phyloP scores from a whole-genome alignment of 2,329 filamentous ascomycete species.

The Calonectria leucothoes region DNA sequence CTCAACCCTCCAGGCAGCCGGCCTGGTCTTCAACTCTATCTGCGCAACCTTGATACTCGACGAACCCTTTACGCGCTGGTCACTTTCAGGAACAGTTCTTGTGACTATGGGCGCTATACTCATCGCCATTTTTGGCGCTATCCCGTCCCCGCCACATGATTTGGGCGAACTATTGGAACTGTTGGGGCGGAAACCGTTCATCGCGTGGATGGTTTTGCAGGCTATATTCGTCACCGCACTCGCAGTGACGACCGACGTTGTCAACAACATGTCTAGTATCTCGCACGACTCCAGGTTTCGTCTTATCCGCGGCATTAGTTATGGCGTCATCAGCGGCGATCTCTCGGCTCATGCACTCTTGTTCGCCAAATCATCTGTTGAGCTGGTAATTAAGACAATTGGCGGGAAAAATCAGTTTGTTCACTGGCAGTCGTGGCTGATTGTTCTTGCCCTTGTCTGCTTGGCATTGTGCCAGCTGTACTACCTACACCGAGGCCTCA shows the following conservation, averaged over 20 bases:
- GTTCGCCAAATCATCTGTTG: slow-evolving; percentile 95
- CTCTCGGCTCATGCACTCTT: slow-evolving; percentile 93
- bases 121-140: slow-evolving; percentile 93
- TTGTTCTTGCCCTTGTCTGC: slow-evolving; percentile 82
- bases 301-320: slow-evolving; percentile 84
- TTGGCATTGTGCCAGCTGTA: slow-evolving; percentile 93
- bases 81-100: slow-evolving; percentile 88
- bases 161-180: slow-evolving; percentile 84
- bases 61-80: slow-evolving; percentile 94
- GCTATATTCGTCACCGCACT: slow-evolving; percentile 77
- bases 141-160: slow-evolving; percentile 91
- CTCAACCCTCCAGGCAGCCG: slow-evolving; percentile 94
- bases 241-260: slow-evolving; percentile 70
- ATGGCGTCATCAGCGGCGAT: slow-evolving; percentile 91
- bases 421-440: slow-evolving; percentile 94
- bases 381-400: slow-evolving; percentile 87
- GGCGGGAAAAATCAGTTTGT: slow-evolving; percentile 94
- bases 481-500: slow-evolving; percentile 92
- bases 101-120: slow-evolving; percentile 90
- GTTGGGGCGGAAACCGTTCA: slow-evolving; percentile 78
- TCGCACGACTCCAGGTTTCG: slow-evolving; percentile 75
- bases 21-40: slow-evolving; percentile 98
- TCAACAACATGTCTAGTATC: slow-evolving; percentile 62
- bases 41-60: slow-evolving; percentile 93
- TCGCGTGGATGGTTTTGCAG: slow-evolving; percentile 90